Evolutionary conservation across 768 basidiomycete genomes (phyloP).

Genomic region (Boletales sp.): DNA sequence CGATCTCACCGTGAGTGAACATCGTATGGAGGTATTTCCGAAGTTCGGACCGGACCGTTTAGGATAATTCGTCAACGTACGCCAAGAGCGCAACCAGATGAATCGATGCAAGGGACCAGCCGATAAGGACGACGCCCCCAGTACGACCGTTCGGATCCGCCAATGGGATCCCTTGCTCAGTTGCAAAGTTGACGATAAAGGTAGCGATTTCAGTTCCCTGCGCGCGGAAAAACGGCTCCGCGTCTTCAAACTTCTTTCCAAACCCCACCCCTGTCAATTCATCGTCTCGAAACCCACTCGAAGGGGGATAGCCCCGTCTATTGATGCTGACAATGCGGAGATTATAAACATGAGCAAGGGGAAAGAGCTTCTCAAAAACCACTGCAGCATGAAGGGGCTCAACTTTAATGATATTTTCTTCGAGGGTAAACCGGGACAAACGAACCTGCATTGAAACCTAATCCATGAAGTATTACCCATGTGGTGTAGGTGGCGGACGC

Average conservation of each 20-base stretch:
- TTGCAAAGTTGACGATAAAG: conserved; percentile 16
- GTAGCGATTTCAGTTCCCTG: conserved; percentile 19
- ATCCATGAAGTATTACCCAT: conserved; percentile 18
- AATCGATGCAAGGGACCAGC: conserved; percentile 18
- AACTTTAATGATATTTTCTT: too few species aligned
- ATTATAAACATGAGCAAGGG: conserved; percentile 17
- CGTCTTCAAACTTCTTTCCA: conserved; percentile 13
- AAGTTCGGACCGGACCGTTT: conserved; percentile 5
- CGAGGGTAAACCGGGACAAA: not conserved
- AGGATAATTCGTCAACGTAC: conserved; percentile 8
- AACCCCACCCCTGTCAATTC: conserved; percentile 10
- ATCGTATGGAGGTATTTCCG: conserved; percentile 17
- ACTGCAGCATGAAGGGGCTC: not conserved
- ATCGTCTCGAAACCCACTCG: conserved; percentile 18
- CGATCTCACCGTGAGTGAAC: conserved; percentile 12
- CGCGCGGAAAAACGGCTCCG: conserved; percentile 12
- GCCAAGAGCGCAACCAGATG: conserved; percentile 9
- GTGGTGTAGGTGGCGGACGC: conserved; percentile 15
- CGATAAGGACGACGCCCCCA: conserved; percentile 16
- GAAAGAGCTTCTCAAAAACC: conserved; percentile 19
- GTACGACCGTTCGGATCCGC: not conserved
- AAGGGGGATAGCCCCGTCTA: conserved; percentile 25
- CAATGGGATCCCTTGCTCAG: conserved; percentile 10
- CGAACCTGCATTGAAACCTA: conserved; percentile 20
- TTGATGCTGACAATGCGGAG: conserved; percentile 22